These are phyloP conservation scores for Pyrenochaeta sp. DNA, from an alignment of 2,329 filamentous ascomycete genomes.

Conservation along the genomic window DNA sequence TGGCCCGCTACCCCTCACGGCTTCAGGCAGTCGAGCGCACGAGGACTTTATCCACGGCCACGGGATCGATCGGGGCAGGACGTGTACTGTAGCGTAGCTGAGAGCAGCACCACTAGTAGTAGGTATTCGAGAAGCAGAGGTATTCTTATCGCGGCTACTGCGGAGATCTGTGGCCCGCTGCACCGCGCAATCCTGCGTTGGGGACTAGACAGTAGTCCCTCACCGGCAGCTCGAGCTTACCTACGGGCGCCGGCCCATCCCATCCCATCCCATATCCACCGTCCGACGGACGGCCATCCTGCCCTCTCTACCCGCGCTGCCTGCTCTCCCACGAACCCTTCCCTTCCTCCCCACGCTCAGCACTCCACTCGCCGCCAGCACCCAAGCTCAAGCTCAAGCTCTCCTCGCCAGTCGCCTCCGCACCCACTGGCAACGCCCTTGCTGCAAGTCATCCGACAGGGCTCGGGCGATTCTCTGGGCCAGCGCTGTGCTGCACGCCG, in stretches of 20 bases:
- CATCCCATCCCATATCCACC: conserved; percentile 16
- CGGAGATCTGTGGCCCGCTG: conserved; percentile 28
- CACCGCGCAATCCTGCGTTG: no score
- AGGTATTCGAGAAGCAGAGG: no score
- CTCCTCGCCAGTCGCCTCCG: conserved; percentile 7
- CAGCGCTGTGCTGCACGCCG: no score
- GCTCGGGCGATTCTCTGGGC: conserved; percentile 8
- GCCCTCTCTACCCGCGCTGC: conserved; percentile 20
- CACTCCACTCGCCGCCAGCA: no score
- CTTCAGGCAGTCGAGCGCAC: conserved; percentile 2
- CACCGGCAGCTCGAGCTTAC: conserved; percentile 15
- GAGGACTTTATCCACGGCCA: conserved; percentile 19
- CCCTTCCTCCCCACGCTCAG: conserved; percentile 28
- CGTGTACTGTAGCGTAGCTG: no score
- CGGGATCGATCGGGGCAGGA: no score
- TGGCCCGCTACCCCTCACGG: conserved; percentile 22
- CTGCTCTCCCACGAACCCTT: conserved; percentile 13
- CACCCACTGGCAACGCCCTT: conserved; percentile 6
- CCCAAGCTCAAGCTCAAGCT: conserved; percentile 1
- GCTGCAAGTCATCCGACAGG: conserved; percentile 25
- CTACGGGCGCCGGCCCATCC: conserved; percentile 7
- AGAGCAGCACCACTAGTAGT: no score
- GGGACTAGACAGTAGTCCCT: conserved; percentile 4
- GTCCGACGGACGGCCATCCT: no score
- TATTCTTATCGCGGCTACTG: conserved; percentile 41